A percentile compares a stretch with the other conserved stretches of the same genome.
Conservation (phyloP, 306 rosid species). For the Prunus campanulata region DNA sequence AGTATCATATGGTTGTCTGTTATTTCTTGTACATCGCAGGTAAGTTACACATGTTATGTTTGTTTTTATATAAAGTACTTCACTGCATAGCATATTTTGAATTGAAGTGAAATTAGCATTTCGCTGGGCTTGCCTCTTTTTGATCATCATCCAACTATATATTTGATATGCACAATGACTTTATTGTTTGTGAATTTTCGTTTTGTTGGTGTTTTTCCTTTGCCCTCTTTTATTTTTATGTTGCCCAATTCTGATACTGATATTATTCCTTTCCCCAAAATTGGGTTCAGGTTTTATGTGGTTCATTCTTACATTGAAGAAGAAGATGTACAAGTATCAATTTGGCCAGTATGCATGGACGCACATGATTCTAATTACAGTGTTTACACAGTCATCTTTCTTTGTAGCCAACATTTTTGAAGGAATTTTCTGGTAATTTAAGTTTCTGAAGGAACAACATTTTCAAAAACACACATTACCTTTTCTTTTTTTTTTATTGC, state of each 20-base stretch:
- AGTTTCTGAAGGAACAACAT: slow-evolving; percentile 3
- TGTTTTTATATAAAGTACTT: background rate
- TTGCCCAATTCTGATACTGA: background rate
- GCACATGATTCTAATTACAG: slow-evolving; percentile 93
- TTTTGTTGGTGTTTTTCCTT: slow-evolving; percentile 8
- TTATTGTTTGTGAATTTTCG: background rate
- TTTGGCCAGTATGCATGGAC: slow-evolving; percentile 99
- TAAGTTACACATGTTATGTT: slow-evolving; percentile 23
- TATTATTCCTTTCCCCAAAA: slow-evolving; percentile 27
- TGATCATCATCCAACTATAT: background rate
- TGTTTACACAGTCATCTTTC: slow-evolving; percentile 94
- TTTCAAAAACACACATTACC: background rate
- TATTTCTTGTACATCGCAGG: slow-evolving; percentile 87
- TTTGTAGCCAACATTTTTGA: slow-evolving; percentile 96
- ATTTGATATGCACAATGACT: background rate
- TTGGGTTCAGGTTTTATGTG: slow-evolving; percentile 86
- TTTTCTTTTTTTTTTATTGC: background rate
- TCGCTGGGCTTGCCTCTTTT: background rate
- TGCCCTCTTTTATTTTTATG: background rate
- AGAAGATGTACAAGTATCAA: slow-evolving; percentile 99
- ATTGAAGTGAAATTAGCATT: slow-evolving; percentile 2
- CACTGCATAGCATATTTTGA: background rate
- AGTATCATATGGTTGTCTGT: slow-evolving; percentile 94
- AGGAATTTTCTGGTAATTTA: slow-evolving; percentile 90
- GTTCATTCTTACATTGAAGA: slow-evolving; percentile 95